phyloP scores from a whole-genome alignment of 2,329 filamentous ascomycete genomes.

The Plectosphaerella plurivora region DNA sequence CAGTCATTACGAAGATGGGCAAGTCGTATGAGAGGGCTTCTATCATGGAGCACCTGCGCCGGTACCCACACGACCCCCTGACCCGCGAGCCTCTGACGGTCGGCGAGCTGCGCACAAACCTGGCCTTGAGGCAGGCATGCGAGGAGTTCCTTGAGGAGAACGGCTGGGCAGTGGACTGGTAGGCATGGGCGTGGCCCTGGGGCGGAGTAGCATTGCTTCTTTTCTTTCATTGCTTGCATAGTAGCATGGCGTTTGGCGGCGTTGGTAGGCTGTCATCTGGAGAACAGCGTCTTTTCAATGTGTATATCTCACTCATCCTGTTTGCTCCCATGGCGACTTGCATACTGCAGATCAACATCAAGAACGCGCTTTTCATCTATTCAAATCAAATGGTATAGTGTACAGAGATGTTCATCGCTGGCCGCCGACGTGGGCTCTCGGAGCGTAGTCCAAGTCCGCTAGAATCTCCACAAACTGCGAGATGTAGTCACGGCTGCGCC shows the following conservation, averaged over 20 bases:
- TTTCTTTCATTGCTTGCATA: too few species aligned
- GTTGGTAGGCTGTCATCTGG: too few species aligned
- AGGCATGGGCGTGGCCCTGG: conserved; percentile 8
- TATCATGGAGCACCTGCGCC: conserved; percentile 79
- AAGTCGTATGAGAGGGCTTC: conserved; percentile 86
- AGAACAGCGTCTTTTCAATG: too few species aligned
- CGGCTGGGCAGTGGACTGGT: conserved; percentile 93
- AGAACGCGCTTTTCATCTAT: too few species aligned
- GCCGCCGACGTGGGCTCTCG: not conserved
- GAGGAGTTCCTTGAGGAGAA: conserved; percentile 82
- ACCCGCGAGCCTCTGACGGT: conserved; percentile 70
- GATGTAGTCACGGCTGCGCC: conserved; percentile 4
- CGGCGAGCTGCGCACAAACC: conserved; percentile 73
- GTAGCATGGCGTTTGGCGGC: too few species aligned
- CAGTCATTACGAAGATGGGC: conserved; percentile 71
- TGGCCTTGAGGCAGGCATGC: conserved; percentile 76
- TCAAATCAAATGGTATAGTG: too few species aligned
- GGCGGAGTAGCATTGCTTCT: too few species aligned
- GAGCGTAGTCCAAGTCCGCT: conserved; percentile 1
- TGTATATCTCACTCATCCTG: too few species aligned
- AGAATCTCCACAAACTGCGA: conserved; percentile 3
- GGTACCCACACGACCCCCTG: conserved; percentile 72
- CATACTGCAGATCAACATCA: too few species aligned
- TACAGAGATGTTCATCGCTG: not conserved
- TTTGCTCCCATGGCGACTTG: too few species aligned